phyloP scores from a whole-genome alignment of 2,329 filamentous ascomycete species.

The Biscogniauxia sp. region DNA sequence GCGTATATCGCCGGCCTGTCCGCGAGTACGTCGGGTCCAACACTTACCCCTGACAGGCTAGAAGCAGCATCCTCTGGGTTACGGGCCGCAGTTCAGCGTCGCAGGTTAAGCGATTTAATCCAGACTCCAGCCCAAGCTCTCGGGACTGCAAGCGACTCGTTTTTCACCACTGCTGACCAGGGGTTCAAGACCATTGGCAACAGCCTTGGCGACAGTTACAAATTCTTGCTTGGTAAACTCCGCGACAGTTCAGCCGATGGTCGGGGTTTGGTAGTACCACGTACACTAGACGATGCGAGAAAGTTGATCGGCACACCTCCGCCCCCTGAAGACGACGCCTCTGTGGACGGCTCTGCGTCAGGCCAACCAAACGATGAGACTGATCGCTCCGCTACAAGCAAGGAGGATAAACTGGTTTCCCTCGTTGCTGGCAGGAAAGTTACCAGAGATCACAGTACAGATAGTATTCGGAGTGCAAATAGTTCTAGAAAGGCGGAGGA shows the following conservation, averaged over 20 bases:
- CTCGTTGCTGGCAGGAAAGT: slow-evolving; percentile 66
- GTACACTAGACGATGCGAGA: slow-evolving; percentile 88
- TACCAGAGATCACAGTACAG: slow-evolving; percentile 69
- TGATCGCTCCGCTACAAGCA: slow-evolving; percentile 30
- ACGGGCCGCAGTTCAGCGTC: slow-evolving; percentile 47
- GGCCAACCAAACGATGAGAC: slow-evolving; percentile 42
- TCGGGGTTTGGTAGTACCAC: slow-evolving; percentile 65
- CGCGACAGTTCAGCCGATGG: slow-evolving; percentile 63
- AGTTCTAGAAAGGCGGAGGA: slow-evolving; percentile 56
- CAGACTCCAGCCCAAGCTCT: slow-evolving; percentile 80
- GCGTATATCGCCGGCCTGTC: slow-evolving; percentile 50
- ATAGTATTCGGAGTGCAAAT: slow-evolving; percentile 65
- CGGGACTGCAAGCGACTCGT: slow-evolving; percentile 77
- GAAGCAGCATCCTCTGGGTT: slow-evolving; percentile 41
- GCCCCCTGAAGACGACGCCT: slow-evolving; percentile 55
- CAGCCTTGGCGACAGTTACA: slow-evolving; percentile 88
- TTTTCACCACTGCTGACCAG: slow-evolving; percentile 87
- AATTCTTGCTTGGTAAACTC: slow-evolving; percentile 85
- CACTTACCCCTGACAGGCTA: slow-evolving; percentile 33
- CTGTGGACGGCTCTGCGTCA: slow-evolving; percentile 56
- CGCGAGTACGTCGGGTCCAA: slow-evolving; percentile 29
- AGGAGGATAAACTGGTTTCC: slow-evolving; percentile 66
- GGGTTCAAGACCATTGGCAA: slow-evolving; percentile 88
- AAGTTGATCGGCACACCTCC: slow-evolving; percentile 78
- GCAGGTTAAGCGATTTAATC: slow-evolving; percentile 81